Evolutionary conservation across 2,329 filamentous ascomycete genomes (phyloP).

Genomic region (Hymenoscyphus repandus): DNA sequence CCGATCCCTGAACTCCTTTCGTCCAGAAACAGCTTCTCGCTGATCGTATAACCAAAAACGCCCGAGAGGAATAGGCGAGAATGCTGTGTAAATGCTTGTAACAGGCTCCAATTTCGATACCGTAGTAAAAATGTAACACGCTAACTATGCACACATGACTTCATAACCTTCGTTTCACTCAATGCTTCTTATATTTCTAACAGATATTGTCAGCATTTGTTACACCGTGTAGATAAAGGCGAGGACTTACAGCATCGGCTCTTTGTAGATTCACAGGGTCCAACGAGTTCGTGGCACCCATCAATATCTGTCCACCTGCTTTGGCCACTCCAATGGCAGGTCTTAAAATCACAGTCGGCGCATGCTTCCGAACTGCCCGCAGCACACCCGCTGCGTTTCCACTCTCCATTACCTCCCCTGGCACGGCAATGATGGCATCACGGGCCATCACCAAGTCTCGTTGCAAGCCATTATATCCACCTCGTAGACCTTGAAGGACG

Average conservation of each 20-base stretch:
- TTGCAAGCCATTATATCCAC: conserved; percentile 76
- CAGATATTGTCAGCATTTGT: conserved; percentile 3
- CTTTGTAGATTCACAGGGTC: conserved; percentile 77
- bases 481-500: conserved; percentile 77
- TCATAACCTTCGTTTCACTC: conserved; percentile 7
- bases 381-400: conserved; percentile 75
- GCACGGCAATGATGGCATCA: conserved; percentile 92
- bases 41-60: no score
- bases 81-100: not conserved
- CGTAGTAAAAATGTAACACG: not conserved
- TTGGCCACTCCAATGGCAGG: conserved; percentile 88
- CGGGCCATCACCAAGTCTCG: conserved; percentile 81
- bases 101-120: not conserved
- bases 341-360: conserved; percentile 87
- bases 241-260: conserved; percentile 81
- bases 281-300: conserved; percentile 88
- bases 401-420: conserved; percentile 84
- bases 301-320: conserved; percentile 79
- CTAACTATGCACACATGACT: conserved; percentile 18
- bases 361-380: conserved; percentile 69
- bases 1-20: conserved; percentile 3
- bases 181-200: conserved; percentile 35
- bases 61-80: no score
- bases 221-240: conserved; percentile 23
- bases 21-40: no score